Evolutionary conservation across 2,329 filamentous ascomycete species (phyloP).

Genomic region (Paraphaeosphaeria sporulosa): DNA sequence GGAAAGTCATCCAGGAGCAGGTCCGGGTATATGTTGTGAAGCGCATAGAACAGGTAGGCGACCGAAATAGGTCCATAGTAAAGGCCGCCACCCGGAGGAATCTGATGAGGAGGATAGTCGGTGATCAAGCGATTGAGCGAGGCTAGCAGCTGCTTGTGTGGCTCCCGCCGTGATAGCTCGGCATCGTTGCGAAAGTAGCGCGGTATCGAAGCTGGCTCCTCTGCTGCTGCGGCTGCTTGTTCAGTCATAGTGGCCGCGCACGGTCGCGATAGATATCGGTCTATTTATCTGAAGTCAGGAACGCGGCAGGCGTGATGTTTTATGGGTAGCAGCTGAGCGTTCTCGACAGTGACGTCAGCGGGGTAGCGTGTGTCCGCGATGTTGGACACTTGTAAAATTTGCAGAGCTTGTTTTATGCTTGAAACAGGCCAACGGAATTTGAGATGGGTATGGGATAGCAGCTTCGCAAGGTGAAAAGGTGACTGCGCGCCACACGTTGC

Average conservation of each 20-base stretch:
- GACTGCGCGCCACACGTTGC: slow-evolving; percentile 6
- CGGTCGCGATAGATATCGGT: not conserved
- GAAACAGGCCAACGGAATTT: not conserved
- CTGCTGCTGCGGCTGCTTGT: slow-evolving; percentile 29
- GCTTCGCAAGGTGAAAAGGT: not conserved
- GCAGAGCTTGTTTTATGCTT: not conserved
- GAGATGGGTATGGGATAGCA: not conserved
- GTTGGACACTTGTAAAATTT: not conserved
- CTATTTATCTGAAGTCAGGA: not conserved
- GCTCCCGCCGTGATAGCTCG: slow-evolving; percentile 49
- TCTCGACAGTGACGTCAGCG: slow-evolving; percentile 31
- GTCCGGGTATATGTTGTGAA: slow-evolving; percentile 59
- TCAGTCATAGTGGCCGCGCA: slow-evolving; percentile 34
- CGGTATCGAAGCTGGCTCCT: slow-evolving; percentile 41
- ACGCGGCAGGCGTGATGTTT: not conserved
- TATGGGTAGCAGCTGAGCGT: not conserved
- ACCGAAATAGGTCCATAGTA: slow-evolving; percentile 60
- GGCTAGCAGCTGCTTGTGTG: slow-evolving; percentile 59
- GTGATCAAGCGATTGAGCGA: slow-evolving; percentile 58
- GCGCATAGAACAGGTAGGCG: slow-evolving; percentile 59
- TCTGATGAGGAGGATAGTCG: slow-evolving; percentile 55
- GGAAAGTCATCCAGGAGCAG: slow-evolving; percentile 55
- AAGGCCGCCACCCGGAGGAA: slow-evolving; percentile 57
- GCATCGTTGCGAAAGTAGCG: slow-evolving; percentile 54
- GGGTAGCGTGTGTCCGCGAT: slow-evolving; percentile 12